phyloP scores from a whole-genome alignment of 441 rosid genomes.

The Pelargonium cotyledonis region DNA sequence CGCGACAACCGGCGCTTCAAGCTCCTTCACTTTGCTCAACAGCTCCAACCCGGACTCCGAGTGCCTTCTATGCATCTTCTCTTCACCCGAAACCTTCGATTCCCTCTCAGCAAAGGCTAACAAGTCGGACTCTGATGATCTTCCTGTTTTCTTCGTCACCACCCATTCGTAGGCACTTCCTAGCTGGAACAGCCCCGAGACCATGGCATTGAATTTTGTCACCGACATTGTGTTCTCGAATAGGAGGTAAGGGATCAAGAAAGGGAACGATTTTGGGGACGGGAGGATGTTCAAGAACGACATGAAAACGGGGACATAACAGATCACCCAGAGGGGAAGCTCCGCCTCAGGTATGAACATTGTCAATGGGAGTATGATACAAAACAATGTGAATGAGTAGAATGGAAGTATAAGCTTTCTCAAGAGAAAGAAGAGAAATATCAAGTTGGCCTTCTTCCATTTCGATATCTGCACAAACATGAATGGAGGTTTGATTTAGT shows the following conservation, averaged over 20 bases:
- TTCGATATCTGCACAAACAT: slow-evolving; percentile 47
- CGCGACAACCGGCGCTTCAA: slow-evolving; percentile 29
- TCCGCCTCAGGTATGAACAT: slow-evolving; percentile 92
- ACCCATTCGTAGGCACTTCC: slow-evolving; percentile 95
- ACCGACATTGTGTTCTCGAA: slow-evolving; percentile 98
- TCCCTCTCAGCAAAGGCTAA: slow-evolving; percentile 72
- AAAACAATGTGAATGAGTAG: slow-evolving; percentile 84
- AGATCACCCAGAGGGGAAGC: slow-evolving; percentile 78
- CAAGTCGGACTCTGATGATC: slow-evolving; percentile 78
- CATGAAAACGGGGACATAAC: slow-evolving; percentile 74
- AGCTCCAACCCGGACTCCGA: slow-evolving; percentile 68
- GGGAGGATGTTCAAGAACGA: slow-evolving; percentile 80
- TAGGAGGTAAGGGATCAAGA: slow-evolving; percentile 85
- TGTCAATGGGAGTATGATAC: slow-evolving; percentile 82
- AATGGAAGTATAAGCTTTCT: slow-evolving; percentile 86
- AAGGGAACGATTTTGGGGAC: slow-evolving; percentile 75
- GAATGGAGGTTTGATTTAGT: background rate
- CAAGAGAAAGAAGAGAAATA: slow-evolving; percentile 76
- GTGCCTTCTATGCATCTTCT: slow-evolving; percentile 55
- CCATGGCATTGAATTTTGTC: slow-evolving; percentile 91
- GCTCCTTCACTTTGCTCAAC: slow-evolving; percentile 53
- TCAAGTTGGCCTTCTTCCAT: slow-evolving; percentile 68
- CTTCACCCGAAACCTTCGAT: slow-evolving; percentile 38
- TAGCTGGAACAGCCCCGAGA: slow-evolving; percentile 81
- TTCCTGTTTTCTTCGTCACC: slow-evolving; percentile 83